Evolutionary conservation across 2,329 filamentous ascomycete genomes (phyloP).

Genomic region (Penicillium sp.): DNA sequence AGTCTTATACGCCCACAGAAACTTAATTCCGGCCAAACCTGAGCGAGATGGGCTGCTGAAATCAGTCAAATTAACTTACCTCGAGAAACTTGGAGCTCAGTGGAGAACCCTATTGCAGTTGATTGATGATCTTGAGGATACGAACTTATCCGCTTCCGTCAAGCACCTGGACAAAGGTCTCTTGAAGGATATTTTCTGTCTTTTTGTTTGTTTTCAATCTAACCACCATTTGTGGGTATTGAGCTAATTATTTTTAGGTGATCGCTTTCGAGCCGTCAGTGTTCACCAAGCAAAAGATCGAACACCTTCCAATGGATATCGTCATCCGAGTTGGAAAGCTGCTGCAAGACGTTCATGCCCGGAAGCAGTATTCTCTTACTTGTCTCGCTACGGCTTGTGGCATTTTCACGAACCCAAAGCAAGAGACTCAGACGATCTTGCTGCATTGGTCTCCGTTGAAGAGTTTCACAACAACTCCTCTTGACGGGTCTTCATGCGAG

Average conservation of each 20-base stretch:
- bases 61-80: background rate
- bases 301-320: slow-evolving; percentile 3
- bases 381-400: slow-evolving; percentile 4
- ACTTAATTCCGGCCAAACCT: background rate
- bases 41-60: slow-evolving; percentile 1
- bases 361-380: background rate
- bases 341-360: background rate
- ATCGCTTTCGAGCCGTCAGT: slow-evolving; percentile 2
- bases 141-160: background rate
- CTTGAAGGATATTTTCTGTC: slow-evolving; percentile 5
- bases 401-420: slow-evolving; percentile 4
- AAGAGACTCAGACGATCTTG: background rate
- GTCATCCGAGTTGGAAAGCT: background rate
- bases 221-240: background rate
- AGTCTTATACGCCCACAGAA: background rate
- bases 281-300: background rate
- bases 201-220: slow-evolving; percentile 1
- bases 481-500: background rate
- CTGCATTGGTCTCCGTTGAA: slow-evolving; percentile 9
- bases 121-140: background rate
- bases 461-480: background rate
- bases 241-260: slow-evolving; percentile 1
- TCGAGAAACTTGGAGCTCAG: slow-evolving; percentile 1
- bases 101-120: background rate
- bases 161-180: background rate